Base-by-base conservation (phyloP, 371 early-diverging fungal species). In the Syncephalastrum sp. region DNA sequence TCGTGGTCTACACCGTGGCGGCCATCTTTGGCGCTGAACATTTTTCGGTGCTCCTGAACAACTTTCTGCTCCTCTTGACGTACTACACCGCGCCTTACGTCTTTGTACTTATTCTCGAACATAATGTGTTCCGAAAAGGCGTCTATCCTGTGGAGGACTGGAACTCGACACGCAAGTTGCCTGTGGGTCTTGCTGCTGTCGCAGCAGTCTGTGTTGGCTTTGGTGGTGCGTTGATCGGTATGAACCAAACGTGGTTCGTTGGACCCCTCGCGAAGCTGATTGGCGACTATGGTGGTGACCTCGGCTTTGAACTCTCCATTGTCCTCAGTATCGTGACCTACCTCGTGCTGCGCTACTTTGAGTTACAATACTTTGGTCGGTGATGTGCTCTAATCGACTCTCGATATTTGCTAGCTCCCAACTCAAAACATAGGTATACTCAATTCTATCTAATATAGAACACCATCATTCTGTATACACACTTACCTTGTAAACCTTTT, bases 171-270 rank as follows among this genome's bases (percentile, higher is more conserved):
- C 45, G 19, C 6, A 33, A 57, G 47, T 46, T 72, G 25, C 73
- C 73, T 15, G 41, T 56, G 8, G 73, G 73, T 12, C 15, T 59
- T 13, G 67, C 69, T 17, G 73, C 54, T 29, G 33, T 33, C 6
- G 0, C 33, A 5, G 13, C 46, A 12, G 29, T 42, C n/a, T 8
- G 27, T 1, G 42, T 60, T 15, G 66, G 63, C 23, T 52, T 64
- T 45, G 63, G 58, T 0, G 59, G 56, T 12, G 69, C 63, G 5
- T 29, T 69, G 42, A 24, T 72, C 14, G 67, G 67, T 16, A 69
- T 68, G 63, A 59, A 59, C 19, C 70, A 72, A 47, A 48, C 55
- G 14, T 72, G 57, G 56, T 69, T 61, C 42, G 45, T 55, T 47
- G 73, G 73, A 6, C 62, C 64, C 13, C 24, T 66, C 13, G 69